Percentiles rank a stretch among this genome's conserved stretches.
Conservation (phyloP, 2,329 filamentous ascomycete genomes). For the Didymella lethalis region DNA sequence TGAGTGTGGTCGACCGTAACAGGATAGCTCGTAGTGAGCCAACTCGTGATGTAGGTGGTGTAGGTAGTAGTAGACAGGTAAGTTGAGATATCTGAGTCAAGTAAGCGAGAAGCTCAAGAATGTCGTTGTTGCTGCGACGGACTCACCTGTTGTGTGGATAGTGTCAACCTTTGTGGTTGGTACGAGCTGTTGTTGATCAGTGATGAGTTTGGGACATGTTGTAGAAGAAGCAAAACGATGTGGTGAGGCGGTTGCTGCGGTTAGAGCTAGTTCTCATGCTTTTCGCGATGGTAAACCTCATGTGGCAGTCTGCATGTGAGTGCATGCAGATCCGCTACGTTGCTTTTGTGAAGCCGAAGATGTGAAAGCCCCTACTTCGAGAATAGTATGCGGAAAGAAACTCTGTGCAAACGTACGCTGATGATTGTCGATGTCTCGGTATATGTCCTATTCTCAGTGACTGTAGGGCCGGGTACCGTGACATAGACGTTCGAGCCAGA, state of each 20-base stretch:
- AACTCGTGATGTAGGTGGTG: slow-evolving; percentile 28
- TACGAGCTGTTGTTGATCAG: slow-evolving; percentile 19
- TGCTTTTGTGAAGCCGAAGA: neutral
- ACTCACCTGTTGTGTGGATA: slow-evolving; percentile 20
- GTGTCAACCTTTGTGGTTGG: slow-evolving; percentile 26
- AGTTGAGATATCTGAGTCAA: slow-evolving; percentile 19
- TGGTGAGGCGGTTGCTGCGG: neutral
- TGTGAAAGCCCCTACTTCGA: neutral
- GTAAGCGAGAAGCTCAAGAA: neutral
- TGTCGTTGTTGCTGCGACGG: neutral
- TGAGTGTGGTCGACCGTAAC: slow-evolving; percentile 23
- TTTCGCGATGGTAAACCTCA: neutral
- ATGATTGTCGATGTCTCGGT: slow-evolving; percentile 30
- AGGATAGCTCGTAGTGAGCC: slow-evolving; percentile 28
- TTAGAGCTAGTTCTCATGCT: neutral
- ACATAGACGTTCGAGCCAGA: slow-evolving; percentile 6
- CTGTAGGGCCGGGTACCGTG: slow-evolving; percentile 11
- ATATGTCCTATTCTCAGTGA: slow-evolving; percentile 12
- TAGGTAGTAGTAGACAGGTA: slow-evolving; percentile 26
- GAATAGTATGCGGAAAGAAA: neutral
- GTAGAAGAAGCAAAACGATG: neutral
- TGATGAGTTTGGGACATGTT: neutral
- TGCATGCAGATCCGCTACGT: neutral
- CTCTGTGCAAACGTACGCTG: slow-evolving; percentile 22
- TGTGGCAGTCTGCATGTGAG: neutral